Evolutionary conservation across 129 eudicot species (phyloP), one percentile per base, ranked within the genome.

Genomic region (Artemisia argyi): DNA sequence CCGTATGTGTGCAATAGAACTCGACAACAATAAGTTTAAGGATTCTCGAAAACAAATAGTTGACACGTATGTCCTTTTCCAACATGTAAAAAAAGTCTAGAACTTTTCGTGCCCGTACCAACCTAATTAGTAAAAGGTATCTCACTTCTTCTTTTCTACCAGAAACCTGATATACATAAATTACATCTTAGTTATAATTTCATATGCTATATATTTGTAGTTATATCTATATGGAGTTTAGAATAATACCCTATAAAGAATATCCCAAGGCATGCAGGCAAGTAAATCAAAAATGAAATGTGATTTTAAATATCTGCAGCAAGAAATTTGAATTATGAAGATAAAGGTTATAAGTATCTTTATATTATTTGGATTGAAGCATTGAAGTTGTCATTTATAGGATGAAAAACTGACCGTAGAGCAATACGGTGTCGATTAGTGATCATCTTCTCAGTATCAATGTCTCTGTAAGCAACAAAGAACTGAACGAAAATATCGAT

Each of bases 251-350:
- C 79, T 84, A 67, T 87, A 93, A 48, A 90, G 75, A 73, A 75
- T 17, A 81, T 89, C 97, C 97, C 97, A 94, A 35, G 98, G 98
- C 82, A 94, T 35, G 60, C 98, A 94, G 39, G 83, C 86, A 61
- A 94, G 96, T 48, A 88, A 35, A 73, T 94, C 97, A 22, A 85
- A 2, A 49, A 87, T 35, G 79, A 93, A 93, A 80, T 86, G 74
- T 59, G 97, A 85, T 68, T 85, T 90, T 49, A 93, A 54, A 76
- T 94, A 94, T 89, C 98, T 94, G 86, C 63, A 75, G 35, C 59
- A n/a, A n/a, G n/a, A n/a, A n/a, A n/a, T n/a, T n/a, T n/a, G n/a
- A n/a, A n/a, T n/a, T n/a, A n/a, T n/a, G n/a, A n/a, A n/a, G n/a
- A n/a, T n/a, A n/a, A n/a, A n/a, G n/a, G n/a, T n/a, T n/a, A n/a